These are phyloP conservation scores for Trichosporon sp. DNA, from an alignment of 1,284 basidiomycete species.

Conservation along the genomic window DNA sequence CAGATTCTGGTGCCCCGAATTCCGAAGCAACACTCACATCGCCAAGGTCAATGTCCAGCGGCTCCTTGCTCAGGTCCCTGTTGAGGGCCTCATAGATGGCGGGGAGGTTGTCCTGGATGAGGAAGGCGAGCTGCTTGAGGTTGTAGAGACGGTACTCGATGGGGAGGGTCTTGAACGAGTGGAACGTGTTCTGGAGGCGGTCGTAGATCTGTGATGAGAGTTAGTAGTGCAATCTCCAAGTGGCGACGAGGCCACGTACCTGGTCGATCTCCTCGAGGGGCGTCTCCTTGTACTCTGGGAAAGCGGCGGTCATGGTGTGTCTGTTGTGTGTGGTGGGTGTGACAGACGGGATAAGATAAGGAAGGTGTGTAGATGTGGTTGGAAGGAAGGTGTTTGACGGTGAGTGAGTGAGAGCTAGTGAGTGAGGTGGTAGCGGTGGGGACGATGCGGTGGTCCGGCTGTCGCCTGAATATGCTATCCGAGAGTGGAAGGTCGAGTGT, in stretches of 20 bases:
- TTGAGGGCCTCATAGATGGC: constrained; percentile 53
- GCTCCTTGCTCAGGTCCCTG: constrained; percentile 56
- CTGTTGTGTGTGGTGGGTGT: neutral
- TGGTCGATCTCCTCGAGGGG: constrained; percentile 19
- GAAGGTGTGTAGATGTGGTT: neutral
- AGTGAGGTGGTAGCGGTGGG: no score
- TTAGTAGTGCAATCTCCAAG: neutral
- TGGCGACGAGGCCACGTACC: constrained; percentile 8
- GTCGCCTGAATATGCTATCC: no score
- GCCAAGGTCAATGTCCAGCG: constrained; percentile 23
- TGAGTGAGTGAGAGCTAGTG: no score
- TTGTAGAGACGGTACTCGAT: constrained; percentile 59
- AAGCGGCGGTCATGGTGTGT: neutral
- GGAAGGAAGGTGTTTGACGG: no score
- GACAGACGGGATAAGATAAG: neutral
- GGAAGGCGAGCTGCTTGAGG: constrained; percentile 59
- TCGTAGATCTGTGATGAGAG: constrained; percentile 49
- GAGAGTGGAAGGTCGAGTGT: no score
- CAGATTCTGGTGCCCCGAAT: no score
- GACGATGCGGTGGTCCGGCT: no score
- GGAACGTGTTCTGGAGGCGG: constrained; percentile 53
- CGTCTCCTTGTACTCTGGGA: constrained; percentile 18
- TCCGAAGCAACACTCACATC: constrained; percentile 29
- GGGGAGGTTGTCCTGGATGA: constrained; percentile 58
- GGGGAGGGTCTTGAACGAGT: constrained; percentile 53